Conservation (phyloP, 768 basidiomycete genomes). For the Suillus subalutaceus region DNA sequence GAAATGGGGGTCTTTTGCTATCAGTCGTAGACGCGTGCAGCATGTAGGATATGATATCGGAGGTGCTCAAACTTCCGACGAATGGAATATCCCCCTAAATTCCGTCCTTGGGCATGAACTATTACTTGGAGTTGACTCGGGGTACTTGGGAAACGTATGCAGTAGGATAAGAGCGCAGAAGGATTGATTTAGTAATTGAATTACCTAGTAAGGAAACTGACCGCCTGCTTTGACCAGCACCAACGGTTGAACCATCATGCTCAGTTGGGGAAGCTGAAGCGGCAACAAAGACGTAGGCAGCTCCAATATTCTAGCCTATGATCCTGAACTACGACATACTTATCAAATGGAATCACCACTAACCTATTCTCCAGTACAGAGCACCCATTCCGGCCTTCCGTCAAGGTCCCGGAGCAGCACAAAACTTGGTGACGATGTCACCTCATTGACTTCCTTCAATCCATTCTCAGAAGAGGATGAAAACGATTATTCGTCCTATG, state of each 20-base stretch:
- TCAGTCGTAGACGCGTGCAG: neutral
- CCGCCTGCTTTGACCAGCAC: too few relatives aligned
- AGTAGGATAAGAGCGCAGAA: neutral
- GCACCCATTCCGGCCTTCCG: conserved; percentile 41
- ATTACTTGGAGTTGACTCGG: too few relatives aligned
- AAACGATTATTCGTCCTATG: conserved; percentile 85
- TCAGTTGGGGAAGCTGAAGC: neutral
- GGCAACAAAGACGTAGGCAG: neutral
- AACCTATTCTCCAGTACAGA: conserved; percentile 32
- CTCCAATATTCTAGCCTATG: neutral
- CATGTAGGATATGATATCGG: neutral
- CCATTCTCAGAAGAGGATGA: conserved; percentile 94
- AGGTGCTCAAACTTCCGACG: too few relatives aligned
- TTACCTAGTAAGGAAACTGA: neutral
- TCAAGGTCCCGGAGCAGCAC: conserved; percentile 67
- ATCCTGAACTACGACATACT: neutral
- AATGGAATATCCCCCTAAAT: too few relatives aligned
- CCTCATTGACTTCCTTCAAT: conserved; percentile 83
- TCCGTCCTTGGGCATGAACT: too few relatives aligned
- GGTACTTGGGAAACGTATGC: too few relatives aligned
- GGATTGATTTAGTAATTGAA: neutral
- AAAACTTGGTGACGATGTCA: conserved; percentile 60
- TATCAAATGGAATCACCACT: conserved; percentile 37
- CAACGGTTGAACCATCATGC: neutral
- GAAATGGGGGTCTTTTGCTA: neutral